A percentile compares a stretch with the other conserved stretches of the same genome.
These are phyloP conservation scores for Coemansia sp. DNA, from an alignment of 192 early-diverging fungal species.

Conservation along the genomic window DNA sequence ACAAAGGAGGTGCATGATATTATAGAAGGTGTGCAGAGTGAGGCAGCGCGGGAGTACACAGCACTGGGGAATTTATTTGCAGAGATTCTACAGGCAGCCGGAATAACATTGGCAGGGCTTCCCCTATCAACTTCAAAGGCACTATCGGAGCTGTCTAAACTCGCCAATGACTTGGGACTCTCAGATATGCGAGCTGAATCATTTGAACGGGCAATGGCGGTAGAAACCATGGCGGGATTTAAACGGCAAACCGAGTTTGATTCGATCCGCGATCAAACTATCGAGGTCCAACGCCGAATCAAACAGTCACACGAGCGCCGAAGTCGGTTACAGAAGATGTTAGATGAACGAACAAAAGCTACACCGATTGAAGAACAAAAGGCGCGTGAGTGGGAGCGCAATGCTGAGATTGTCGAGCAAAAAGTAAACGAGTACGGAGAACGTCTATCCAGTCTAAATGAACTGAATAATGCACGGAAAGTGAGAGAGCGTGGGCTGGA, in stretches of 20 bases:
- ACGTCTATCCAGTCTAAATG: constrained; percentile 18
- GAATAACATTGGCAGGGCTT: constrained; percentile 10
- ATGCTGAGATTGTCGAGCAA: constrained; percentile 31
- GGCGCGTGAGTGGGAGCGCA: constrained; percentile 48
- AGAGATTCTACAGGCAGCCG: constrained; percentile 20
- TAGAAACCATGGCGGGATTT: constrained; percentile 17
- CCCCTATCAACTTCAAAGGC: constrained; percentile 17
- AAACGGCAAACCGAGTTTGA: constrained; percentile 10
- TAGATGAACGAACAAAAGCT: constrained; percentile 14
- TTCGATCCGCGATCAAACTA: not conserved
- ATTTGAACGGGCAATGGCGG: constrained; percentile 36
- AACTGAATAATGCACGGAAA: not conserved
- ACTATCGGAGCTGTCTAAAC: constrained; percentile 21
- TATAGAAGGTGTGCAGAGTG: constrained; percentile 17
- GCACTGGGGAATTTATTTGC: constrained; percentile 14
- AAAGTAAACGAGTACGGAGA: constrained; percentile 40
- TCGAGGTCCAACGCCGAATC: not conserved
- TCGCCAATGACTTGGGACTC: constrained; percentile 16
- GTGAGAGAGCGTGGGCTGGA: constrained; percentile 16
- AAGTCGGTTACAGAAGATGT: constrained; percentile 11
- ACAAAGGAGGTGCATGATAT: constrained; percentile 5
- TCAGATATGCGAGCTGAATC: constrained; percentile 24
- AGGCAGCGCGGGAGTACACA: constrained; percentile 29
- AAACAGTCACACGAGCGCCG: constrained; percentile 28
- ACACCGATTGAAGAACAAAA: constrained; percentile 46